These are phyloP conservation scores for Xylariaceae sp. DNA, from an alignment of 2,329 filamentous ascomycete genomes.

Conservation along the genomic window DNA sequence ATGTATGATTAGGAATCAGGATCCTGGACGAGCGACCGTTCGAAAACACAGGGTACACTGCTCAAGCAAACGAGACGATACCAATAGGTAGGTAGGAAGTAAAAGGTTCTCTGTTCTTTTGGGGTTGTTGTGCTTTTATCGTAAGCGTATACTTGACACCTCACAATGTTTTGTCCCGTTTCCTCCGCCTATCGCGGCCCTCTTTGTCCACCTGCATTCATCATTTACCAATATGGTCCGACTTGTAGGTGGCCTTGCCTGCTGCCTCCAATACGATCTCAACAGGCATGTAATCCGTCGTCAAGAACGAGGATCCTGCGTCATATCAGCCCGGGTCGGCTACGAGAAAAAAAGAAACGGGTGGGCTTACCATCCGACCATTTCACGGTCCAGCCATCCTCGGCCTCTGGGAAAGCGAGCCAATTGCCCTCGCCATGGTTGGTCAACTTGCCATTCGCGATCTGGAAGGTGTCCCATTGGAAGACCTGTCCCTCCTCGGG, in stretches of 20 bases:
- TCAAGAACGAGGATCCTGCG: constrained; percentile 30
- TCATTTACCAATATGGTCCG: background rate
- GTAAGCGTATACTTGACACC: too few relatives aligned
- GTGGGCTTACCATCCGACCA: constrained; percentile 38
- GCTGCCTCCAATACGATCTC: constrained; percentile 33
- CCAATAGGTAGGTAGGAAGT: too few relatives aligned
- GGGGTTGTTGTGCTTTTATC: too few relatives aligned
- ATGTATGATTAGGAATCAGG: too few relatives aligned
- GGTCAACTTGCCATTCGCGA: constrained; percentile 23
- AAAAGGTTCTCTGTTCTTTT: too few relatives aligned
- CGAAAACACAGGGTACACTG: too few relatives aligned
- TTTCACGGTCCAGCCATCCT: constrained; percentile 32
- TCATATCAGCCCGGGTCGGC: constrained; percentile 4
- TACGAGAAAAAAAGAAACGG: background rate
- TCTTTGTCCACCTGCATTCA: background rate
- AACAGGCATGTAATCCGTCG: constrained; percentile 34
- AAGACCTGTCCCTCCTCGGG: constrained; percentile 28
- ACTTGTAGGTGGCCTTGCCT: constrained; percentile 11
- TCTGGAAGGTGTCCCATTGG: constrained; percentile 37
- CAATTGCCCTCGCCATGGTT: constrained; percentile 30
- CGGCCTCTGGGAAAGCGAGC: constrained; percentile 34
- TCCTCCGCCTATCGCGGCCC: constrained; percentile 10
- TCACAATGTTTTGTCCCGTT: background rate
- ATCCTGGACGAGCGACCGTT: too few relatives aligned
- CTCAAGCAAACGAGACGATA: too few relatives aligned